Evolutionary conservation across 805 yeast species (phyloP).

Genomic region (Phaffomyces thermotolerans): DNA sequence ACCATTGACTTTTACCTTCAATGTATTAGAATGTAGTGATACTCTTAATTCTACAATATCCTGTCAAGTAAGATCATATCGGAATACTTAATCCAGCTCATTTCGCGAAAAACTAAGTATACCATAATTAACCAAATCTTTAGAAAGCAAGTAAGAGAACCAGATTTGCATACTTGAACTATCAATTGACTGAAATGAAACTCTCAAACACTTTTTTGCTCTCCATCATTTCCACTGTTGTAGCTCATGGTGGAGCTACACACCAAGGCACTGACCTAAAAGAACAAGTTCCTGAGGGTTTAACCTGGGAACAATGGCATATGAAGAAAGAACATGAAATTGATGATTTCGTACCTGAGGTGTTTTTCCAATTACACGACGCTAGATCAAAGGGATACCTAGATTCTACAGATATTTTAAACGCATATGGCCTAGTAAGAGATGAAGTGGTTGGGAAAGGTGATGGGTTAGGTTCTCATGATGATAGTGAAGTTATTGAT

Average conservation of each 20-base stretch:
- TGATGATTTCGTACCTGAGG: constrained; percentile 62
- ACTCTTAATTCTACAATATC: too few species aligned
- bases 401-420: constrained; percentile 56
- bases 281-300: constrained; percentile 40
- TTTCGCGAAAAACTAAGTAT: too few species aligned
- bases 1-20: too few species aligned
- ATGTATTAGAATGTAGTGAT: too few species aligned
- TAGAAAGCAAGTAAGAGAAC: too few species aligned
- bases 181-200: not conserved
- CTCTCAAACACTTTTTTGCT: not conserved
- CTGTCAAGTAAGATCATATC: too few species aligned
- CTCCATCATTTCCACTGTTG: not conserved
- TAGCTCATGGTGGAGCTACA: constrained; percentile 12
- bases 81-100: too few species aligned
- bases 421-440: constrained; percentile 73
- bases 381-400: constrained; percentile 49
- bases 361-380: constrained; percentile 81
- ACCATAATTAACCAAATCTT: too few species aligned
- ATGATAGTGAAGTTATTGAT: constrained; percentile 52
- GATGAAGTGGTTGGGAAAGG: constrained; percentile 78
- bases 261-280: constrained; percentile 16
- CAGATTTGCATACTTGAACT: too few species aligned
- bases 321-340: constrained; percentile 84
- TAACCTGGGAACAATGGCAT: constrained; percentile 81
- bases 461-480: constrained; percentile 80